Evolutionary conservation across 768 basidiomycete species (phyloP), one percentile per base, ranked within the genome.

Genomic region (Nidularia sp.): DNA sequence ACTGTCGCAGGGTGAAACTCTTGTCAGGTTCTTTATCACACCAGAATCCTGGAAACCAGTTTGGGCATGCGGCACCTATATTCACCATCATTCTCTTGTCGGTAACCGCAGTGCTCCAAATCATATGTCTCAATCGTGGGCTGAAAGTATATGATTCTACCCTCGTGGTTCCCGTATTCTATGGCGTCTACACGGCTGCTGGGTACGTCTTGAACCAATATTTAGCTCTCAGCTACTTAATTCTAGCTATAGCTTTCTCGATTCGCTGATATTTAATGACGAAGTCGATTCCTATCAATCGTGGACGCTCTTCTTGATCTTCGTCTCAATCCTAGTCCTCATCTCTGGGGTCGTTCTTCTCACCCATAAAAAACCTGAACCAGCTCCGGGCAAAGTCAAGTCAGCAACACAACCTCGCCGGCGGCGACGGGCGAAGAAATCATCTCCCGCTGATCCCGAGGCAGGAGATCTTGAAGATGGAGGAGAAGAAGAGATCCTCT

Each of bases 141-240:
- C 75, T 96, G n/a, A 84, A 84, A 61, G 86, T 90, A 6, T 95
- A 95, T 59, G 94, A 93, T 61, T 91, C 89, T 13, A 92, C 90
- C 0, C 69, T 97, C 0, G 93, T 97, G 13, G 94, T 97, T 0
- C 95, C 96, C 0, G 86, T 95, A 10, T 97, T 98, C 65, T 98
- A 96, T 63, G 93, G 93, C 7, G 85, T 93, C 7, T 95, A 94
- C 62, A 94, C 92, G 0, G 88, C 88, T 2, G 78, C 81, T 22
- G 90, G 91, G 82, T 90, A 64, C 44, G 78, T 69, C 9, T 29
- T 31, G 39, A 33, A 36, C 13, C 18, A 31, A 34, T 7, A 29
- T 34, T 36, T 22, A 35, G 18, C 48, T 25, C 35, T 48, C 7
- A 49, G 52, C 43, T 60, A 12, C 62, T 49, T 32, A 35, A 50